phyloP scores from a whole-genome alignment of 768 basidiomycete species.

The Mycena indigotica region DNA sequence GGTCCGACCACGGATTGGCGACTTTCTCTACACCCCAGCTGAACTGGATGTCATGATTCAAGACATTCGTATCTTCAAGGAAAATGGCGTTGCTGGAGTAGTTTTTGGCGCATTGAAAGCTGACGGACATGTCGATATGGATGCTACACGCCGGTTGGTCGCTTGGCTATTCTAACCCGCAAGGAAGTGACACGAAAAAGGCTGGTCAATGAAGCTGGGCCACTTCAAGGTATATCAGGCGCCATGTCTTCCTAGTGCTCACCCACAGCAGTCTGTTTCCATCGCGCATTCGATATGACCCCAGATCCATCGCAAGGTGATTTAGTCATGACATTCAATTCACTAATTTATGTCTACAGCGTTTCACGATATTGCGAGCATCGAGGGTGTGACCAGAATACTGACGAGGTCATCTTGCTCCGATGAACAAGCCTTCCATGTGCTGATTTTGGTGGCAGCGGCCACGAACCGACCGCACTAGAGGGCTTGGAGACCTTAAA shows the following conservation, averaged over 20 bases:
- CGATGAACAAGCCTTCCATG: not conserved
- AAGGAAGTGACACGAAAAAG: constrained; percentile 9
- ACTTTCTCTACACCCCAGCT: constrained; percentile 69
- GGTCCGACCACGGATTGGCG: constrained; percentile 78
- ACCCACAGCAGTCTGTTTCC: constrained; percentile 17
- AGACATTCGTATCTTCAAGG: constrained; percentile 67
- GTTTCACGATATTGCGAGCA: constrained; percentile 49
- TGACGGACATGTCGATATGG: constrained; percentile 62
- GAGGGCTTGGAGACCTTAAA: constrained; percentile 45
- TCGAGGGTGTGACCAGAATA: constrained; percentile 72
- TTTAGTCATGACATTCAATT: not conserved
- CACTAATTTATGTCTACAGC: constrained; percentile 31
- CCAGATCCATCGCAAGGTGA: constrained; percentile 64
- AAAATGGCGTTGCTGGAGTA: constrained; percentile 60
- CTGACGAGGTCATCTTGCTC: constrained; percentile 66
- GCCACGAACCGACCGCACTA: constrained; percentile 48
- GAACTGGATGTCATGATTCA: constrained; percentile 76
- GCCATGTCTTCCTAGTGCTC: not conserved
- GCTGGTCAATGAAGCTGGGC: constrained; percentile 25
- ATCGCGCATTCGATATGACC: constrained; percentile 50
- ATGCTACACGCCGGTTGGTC: constrained; percentile 55
- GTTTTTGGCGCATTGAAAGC: constrained; percentile 65
- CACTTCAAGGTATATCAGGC: constrained; percentile 20
- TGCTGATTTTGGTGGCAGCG: constrained; percentile 39
- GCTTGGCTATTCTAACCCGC: constrained; percentile 1